Evolutionary conservation across 371 early-diverging fungal species (phyloP).

Genomic region (Dentiscutata heterogama): DNA sequence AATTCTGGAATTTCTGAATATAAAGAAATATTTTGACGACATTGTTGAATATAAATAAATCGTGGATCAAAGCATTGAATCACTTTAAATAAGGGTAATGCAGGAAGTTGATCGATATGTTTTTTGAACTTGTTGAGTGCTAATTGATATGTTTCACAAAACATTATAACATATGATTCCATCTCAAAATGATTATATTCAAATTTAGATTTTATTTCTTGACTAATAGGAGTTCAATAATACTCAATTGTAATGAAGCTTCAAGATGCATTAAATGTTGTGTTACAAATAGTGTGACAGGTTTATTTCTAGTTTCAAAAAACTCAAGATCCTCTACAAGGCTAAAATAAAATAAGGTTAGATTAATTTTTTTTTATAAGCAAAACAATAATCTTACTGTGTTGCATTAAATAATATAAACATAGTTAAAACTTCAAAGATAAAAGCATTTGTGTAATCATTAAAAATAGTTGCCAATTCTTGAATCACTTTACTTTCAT

Average conservation of each 20-base stretch:
- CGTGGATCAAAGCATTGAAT: constrained; percentile 16
- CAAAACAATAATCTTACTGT: background rate
- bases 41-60: background rate
- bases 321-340: background rate
- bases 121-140: background rate
- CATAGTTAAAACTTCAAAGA: background rate
- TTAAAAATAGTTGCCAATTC: background rate
- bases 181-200: background rate
- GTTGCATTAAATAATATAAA: constrained; percentile 10
- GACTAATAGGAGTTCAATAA: background rate
- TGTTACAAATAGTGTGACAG: background rate
- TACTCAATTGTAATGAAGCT: background rate
- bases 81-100: background rate
- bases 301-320: background rate
- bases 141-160: background rate
- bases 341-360: background rate
- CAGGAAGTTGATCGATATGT: background rate
- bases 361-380: background rate
- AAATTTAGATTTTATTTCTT: background rate
- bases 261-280: background rate
- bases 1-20: constrained; percentile 21
- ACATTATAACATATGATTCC: background rate
- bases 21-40: background rate
- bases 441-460: background rate
- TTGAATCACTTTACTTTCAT: background rate